A percentile compares a stretch with the other conserved stretches of the same genome.
phyloP scores from a whole-genome alignment of 495 filamentous ascomycete genomes.

The Hypoxylon lienhwacheense region DNA sequence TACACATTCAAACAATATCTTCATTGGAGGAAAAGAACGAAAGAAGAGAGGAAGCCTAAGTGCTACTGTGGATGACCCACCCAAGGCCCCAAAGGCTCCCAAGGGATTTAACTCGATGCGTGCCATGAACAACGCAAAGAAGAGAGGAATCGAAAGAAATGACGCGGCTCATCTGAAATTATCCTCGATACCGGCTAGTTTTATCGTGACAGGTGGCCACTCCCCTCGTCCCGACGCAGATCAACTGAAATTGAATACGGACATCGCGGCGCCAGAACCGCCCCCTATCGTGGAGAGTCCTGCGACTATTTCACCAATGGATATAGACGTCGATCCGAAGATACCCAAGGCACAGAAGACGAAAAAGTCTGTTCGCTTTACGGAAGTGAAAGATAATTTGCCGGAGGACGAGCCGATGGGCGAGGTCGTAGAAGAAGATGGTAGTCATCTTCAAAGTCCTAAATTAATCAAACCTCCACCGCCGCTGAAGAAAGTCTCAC shows the following conservation, averaged over 20 bases:
- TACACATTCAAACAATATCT: conserved; percentile 25
- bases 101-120: conserved; percentile 38
- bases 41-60: conserved; percentile 31
- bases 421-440: conserved; percentile 5
- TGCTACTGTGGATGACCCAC: conserved; percentile 41
- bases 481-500: conserved; percentile 12
- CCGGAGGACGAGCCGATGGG: conserved; percentile 12
- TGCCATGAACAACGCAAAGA: conserved; percentile 34
- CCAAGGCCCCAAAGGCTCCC: conserved; percentile 37
- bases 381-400: conserved; percentile 28
- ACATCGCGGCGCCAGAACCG: not conserved
- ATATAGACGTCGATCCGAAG: not conserved
- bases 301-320: conserved; percentile 13
- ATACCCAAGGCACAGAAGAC: conserved; percentile 21
- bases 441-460: not conserved
- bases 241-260: conserved; percentile 5
- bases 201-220: conserved; percentile 25
- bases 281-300: conserved; percentile 21
- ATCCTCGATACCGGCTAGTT: conserved; percentile 31
- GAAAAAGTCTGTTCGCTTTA: conserved; percentile 48
- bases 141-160: conserved; percentile 30
- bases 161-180: conserved; percentile 24
- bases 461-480: not conserved
- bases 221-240: conserved; percentile 4
- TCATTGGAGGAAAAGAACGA: conserved; percentile 29